Evolutionary conservation across 163 green algal genomes (phyloP).

Genomic region (Scenedesmus sp.): DNA sequence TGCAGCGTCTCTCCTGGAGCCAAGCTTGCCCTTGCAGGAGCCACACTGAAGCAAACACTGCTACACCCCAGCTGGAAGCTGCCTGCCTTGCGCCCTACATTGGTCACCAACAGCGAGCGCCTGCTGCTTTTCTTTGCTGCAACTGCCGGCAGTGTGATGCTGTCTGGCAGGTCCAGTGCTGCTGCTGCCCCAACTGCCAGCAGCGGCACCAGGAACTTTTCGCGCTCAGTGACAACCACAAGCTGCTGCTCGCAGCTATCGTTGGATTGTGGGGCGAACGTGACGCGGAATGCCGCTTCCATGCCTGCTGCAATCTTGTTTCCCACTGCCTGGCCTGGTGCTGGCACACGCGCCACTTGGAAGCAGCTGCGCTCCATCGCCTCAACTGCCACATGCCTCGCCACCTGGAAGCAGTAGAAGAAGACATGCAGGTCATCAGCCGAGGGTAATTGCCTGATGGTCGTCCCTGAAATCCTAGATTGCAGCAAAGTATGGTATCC

Average conservation of each 20-base stretch:
- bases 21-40: constrained; percentile 69
- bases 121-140: constrained; percentile 62
- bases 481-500: not conserved
- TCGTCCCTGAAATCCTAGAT: not conserved
- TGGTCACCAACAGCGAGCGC: constrained; percentile 77
- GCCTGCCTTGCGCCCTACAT: constrained; percentile 75
- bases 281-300: constrained; percentile 79
- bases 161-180: constrained; percentile 84
- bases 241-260: constrained; percentile 80
- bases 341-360: constrained; percentile 59
- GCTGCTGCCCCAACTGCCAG: constrained; percentile 65
- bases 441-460: not conserved
- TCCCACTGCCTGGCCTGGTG: constrained; percentile 51
- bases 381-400: constrained; percentile 76
- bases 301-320: constrained; percentile 85
- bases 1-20: constrained; percentile 78
- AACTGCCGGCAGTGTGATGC: constrained; percentile 66
- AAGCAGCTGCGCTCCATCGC: constrained; percentile 75
- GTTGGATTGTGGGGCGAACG: constrained; percentile 64
- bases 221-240: constrained; percentile 85
- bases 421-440: not conserved
- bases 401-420: constrained; percentile 70
- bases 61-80: constrained; percentile 72
- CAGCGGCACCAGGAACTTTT: constrained; percentile 88
- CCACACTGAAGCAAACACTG: constrained; percentile 69